Evolutionary conservation across 2,329 filamentous ascomycete species (phyloP), one percentile per base, ranked within the genome.

Genomic region (Rhynchosporium graminicola): DNA sequence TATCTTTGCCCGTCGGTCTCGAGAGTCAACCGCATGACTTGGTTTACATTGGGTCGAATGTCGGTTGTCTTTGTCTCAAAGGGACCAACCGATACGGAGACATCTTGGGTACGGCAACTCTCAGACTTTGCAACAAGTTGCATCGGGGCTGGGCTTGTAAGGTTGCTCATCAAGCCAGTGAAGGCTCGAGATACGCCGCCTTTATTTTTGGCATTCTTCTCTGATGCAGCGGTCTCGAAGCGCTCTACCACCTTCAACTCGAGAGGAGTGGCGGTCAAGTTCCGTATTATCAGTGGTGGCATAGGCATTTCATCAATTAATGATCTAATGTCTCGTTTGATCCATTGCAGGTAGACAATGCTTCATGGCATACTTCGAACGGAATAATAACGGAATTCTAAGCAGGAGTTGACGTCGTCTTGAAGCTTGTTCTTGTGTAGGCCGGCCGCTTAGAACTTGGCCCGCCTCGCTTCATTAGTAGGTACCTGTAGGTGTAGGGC

Each of bases 1-100:
- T 96, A 93, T 62, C 79, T 79, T 67, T 88, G 83, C 10, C 80
- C 79, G 59, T 84, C 81, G 68, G 82, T 82, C 69, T 89, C 83
- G 71, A 98, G 88, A 1, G 86, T 90, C 61, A 97, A 79, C 40
- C 91, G 88, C 54, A 96, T 72, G 12, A 89, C 82, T 71, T 94
- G 89, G 57, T 82, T 83, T 12, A 76, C 82, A 46, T 84, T 81
- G 4, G 83, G 74, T 65, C 81, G 79, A 72, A 94, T 80, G 31
- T 88, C 82, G 0, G 89, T 90, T 45, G 78, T 78, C 65, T 82
- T 79, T 8, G 84, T 84, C 67, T 84, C 80, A 75, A 96, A 97
- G 4, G 91, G 84, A 5, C 83, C 82, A 61, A 96, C 75, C 31
- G 76, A 76, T 38, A 96, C 76, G 9, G 83, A 81, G 51, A 91